These are phyloP conservation scores for Hericium alpestre DNA, from an alignment of 768 basidiomycete species.

Conservation along the genomic window DNA sequence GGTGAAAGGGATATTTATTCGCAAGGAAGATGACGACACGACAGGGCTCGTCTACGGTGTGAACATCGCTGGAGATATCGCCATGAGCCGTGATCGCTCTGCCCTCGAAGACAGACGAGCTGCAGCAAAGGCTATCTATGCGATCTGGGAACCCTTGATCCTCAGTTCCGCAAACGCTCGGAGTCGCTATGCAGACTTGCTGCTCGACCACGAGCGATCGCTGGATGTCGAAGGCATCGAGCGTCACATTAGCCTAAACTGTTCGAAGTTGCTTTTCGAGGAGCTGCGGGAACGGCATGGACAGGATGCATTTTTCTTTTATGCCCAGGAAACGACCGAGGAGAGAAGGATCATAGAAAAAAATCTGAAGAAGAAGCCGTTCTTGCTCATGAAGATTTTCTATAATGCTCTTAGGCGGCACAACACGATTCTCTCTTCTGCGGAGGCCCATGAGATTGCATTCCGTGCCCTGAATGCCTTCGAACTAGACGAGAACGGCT, in stretches of 20 bases:
- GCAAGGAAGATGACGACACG: not conserved
- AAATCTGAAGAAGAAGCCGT: not conserved
- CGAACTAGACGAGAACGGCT: not conserved
- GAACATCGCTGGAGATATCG: not conserved
- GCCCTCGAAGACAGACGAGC: not conserved
- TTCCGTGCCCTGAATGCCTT: not conserved
- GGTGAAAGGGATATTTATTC: not conserved
- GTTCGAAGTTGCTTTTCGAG: not conserved
- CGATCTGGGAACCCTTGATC: not conserved
- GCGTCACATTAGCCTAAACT: not conserved
- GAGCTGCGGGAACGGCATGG: not conserved
- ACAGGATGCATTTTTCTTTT: not conserved
- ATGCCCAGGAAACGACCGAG: not conserved
- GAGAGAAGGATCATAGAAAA: not conserved
- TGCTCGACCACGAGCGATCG: not conserved
- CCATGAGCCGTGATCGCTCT: not conserved
- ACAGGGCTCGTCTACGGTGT: not conserved
- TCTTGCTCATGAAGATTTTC: not conserved
- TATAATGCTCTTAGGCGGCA: not conserved
- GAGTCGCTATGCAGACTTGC: not conserved
- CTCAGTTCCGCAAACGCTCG: not conserved
- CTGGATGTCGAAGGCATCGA: not conserved
- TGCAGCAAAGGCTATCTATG: not conserved
- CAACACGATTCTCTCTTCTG: not conserved
- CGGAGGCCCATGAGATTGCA: not conserved